A percentile compares a stretch with the other conserved stretches of the same genome.
These are phyloP conservation scores for Wickerhamiella qilinensis DNA, from an alignment of 805 yeast species.

Conservation along the genomic window DNA sequence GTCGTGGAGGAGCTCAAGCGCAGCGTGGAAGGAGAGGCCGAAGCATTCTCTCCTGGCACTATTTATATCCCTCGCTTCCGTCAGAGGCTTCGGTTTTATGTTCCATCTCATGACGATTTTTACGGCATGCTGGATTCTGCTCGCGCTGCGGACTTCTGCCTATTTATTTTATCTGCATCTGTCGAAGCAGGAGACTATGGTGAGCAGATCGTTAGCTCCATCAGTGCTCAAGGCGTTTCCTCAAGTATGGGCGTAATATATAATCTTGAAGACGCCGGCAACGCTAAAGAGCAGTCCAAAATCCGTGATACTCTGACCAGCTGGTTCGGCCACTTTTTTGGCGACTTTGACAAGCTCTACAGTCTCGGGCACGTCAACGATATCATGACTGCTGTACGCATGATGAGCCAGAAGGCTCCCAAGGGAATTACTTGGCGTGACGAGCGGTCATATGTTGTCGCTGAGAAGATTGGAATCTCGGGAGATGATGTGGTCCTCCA, in stretches of 20 bases:
- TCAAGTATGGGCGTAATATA: conserved; percentile 66
- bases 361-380: conserved; percentile 56
- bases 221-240: conserved; percentile 84
- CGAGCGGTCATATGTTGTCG: conserved; percentile 71
- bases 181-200: conserved; percentile 76
- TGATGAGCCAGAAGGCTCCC: conserved; percentile 74
- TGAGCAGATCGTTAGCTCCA: conserved; percentile 76
- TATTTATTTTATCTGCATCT: conserved; percentile 77
- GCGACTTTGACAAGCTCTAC: conserved; percentile 63
- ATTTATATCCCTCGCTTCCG: conserved; percentile 50
- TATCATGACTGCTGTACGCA: conserved; percentile 54
- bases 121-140: conserved; percentile 69
- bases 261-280: conserved; percentile 45
- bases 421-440: conserved; percentile 84
- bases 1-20: conserved; percentile 13
- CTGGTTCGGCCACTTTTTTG: conserved; percentile 60
- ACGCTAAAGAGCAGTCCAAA: conserved; percentile 52
- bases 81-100: conserved; percentile 51
- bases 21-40: conserved; percentile 9
- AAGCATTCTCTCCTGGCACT: conserved; percentile 20
- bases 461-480: conserved; percentile 37
- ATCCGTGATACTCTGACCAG: conserved; percentile 46
- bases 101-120: conserved; percentile 47
- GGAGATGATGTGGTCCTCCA: conserved; percentile 37
- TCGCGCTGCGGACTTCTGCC: conserved; percentile 73